Conservation (phyloP, 1,284 basidiomycete species). For the Malassezia vespertilionis region DNA sequence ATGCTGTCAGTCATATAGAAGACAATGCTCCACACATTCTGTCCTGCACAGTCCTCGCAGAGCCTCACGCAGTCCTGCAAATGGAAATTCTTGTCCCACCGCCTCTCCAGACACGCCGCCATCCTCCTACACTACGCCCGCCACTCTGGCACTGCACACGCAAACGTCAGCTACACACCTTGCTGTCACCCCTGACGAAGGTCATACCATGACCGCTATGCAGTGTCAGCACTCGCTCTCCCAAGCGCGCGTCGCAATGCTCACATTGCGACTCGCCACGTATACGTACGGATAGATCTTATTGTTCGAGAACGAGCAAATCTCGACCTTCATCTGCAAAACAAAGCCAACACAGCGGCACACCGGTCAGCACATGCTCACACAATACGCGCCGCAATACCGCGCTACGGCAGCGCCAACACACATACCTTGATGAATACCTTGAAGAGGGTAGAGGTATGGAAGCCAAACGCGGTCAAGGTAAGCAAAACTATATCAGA, state of each 20-base stretch:
- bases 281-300: slow-evolving; percentile 47
- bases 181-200: slow-evolving; percentile 47
- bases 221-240: slow-evolving; percentile 1
- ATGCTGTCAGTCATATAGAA: no score
- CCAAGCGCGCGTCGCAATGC: not conserved
- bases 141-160: not conserved
- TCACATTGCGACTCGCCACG: not conserved
- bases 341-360: not conserved
- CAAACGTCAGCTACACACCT: slow-evolving; percentile 28
- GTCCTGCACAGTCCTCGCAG: no score
- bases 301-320: slow-evolving; percentile 45
- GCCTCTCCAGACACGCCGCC: no score
- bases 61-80: no score
- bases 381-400: not conserved
- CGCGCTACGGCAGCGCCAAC: not conserved
- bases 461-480: not conserved
- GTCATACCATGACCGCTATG: slow-evolving; percentile 44
- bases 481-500: slow-evolving; percentile 10
- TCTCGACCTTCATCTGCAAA: slow-evolving; percentile 47
- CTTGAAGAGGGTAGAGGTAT: slow-evolving; percentile 20
- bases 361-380: slow-evolving; percentile 4
- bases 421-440: slow-evolving; percentile 16
- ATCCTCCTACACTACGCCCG: not conserved
- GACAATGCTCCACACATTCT: no score
- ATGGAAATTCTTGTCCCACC: no score